Evolutionary conservation across 2,329 filamentous ascomycete genomes (phyloP), one percentile per base, ranked within the genome.

Genomic region (Bipolaris victoriae): DNA sequence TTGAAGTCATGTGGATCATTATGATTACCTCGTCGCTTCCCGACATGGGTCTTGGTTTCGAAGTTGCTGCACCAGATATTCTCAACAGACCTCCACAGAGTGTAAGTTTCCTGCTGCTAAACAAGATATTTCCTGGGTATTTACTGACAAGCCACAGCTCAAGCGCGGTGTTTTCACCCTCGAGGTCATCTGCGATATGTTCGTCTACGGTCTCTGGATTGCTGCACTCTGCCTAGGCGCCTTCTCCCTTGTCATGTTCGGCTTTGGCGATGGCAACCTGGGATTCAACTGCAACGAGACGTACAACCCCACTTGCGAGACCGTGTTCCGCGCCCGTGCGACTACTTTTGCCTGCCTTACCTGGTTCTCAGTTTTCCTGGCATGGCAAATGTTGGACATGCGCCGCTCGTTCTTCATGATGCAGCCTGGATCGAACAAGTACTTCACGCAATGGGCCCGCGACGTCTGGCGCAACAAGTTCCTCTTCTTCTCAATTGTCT

Each of bases 1-100:
- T 96, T 10, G 88, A 96, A 68, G 94, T 96, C 61, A 84, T 97
- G 57, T 97, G 91, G 92, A 91, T 97, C 75, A 96, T 96, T 77
- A 94, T 96, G 90, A 85, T 95, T 53, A 97, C 92, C 0, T 94
- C 90, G 39, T 90, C 59, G 7, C 40, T 64, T 35, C 92, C 92
- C 1, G 92, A 93, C 57, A 95, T 97, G 80, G 92, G 92, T 41
- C 85, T 97, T 1, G 91, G 92, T 18, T 89, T 92, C 65, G 92
- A 96, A 76, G 79, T 83, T 43, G 90, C 91, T 0, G 86, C 88
- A 0, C 83, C 85, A 1, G 90, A 94, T 70, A 88, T 96, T 60
- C 91, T 96, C 85, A 80, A 84, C 61, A 88, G 91, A 50, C 90
- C 91, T 7, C 92, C 92, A 0, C 90, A 94, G 62, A 31, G 41